Percentiles rank a stretch among this genome's conserved stretches.
Evolutionary conservation across 768 basidiomycete species (phyloP).

Genomic region (Cystobasidiopsis lactophilus): DNA sequence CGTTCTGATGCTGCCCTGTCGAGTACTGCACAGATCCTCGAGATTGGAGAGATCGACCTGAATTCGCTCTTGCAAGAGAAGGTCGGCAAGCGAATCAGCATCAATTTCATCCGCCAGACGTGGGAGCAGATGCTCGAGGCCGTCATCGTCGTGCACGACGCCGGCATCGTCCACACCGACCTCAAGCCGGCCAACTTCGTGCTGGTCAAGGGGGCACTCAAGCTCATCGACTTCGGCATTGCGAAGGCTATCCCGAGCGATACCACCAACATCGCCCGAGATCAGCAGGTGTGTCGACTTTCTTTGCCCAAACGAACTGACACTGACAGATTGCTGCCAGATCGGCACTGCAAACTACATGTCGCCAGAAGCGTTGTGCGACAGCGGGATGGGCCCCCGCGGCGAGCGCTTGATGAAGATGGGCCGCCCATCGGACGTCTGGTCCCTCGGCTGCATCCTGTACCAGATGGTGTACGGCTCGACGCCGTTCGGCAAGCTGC

Average conservation of each 20-base stretch:
- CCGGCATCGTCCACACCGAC: constrained; percentile 96
- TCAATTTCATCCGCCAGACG: constrained; percentile 84
- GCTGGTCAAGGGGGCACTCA: constrained; percentile 76
- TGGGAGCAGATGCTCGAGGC: constrained; percentile 99
- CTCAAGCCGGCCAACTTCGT: constrained; percentile 98
- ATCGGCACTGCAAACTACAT: constrained; percentile 97
- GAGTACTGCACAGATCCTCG: constrained; percentile 46
- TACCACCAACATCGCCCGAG: constrained; percentile 91
- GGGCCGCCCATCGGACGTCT: constrained; percentile 85
- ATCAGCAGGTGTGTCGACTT: constrained; percentile 48
- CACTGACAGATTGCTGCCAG: constrained; percentile 26
- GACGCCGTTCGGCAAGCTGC: constrained; percentile 71
- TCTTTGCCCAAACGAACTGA: neutral
- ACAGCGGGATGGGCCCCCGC: constrained; percentile 34
- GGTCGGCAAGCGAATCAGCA: constrained; percentile 59
- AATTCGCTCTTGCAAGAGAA: constrained; percentile 63
- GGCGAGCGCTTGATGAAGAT: constrained; percentile 73
- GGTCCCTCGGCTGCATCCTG: constrained; percentile 91
- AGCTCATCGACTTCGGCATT: constrained; percentile 98
- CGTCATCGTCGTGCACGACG: constrained; percentile 93
- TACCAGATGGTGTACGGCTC: constrained; percentile 97
- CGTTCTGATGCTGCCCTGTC: neutral
- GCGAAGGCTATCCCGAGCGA: constrained; percentile 97
- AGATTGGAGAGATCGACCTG: constrained; percentile 85
- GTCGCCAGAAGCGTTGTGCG: constrained; percentile 89